Evolutionary conservation across 202 grass and related monocot genomes (phyloP), one percentile per base, ranked within the genome.

Genomic region (Schoenoplectus triqueter): DNA sequence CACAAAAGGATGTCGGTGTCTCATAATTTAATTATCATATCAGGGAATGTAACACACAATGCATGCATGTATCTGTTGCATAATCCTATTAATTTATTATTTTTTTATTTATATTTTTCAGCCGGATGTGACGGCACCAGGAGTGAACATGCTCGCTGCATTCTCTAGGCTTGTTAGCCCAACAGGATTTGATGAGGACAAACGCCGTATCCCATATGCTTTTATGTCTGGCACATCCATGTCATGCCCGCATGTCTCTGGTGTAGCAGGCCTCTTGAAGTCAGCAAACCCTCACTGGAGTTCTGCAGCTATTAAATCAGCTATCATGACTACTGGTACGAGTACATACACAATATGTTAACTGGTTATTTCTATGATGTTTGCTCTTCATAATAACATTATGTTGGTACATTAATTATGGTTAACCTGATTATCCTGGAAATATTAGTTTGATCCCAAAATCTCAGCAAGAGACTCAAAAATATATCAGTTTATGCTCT

Each of bases 211-310:
- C 6, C 84, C 87, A 45, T 95, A 90, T 80, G 85, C 85, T 2
- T 88, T 92, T 88, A 19, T 95, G 9, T 95, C 91, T 10, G 93
- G 93, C 17, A 95, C 93, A 3, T 95, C 93, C 64, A 95, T 93
- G 93, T 60, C 93, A 4, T 93, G 91, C 87, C 93, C 93, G 4
- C 93, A 95, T 46, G 61, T 92, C 11, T 85, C 79, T 15, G 89
- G 92, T 3, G 83, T 82, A 7, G 89, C 87, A 4, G 92, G 89
- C 1, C 82, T 85, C 15, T 78, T 95, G 66, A 88, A 66, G 62
- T 82, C 87, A 2, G 87, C 78, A 40, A 84, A 84, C 17, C 91
- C 93, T 0, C 66, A 82, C 2, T 93, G 93, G 93, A 91, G 85
- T 78, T 81, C 89, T 64, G 86, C 91, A 0, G 86, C 84, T 55